A percentile compares a stretch with the other conserved stretches of the same genome.
Conservation (phyloP, 139 green algal genomes). For the Tetraselmis striata region DNA sequence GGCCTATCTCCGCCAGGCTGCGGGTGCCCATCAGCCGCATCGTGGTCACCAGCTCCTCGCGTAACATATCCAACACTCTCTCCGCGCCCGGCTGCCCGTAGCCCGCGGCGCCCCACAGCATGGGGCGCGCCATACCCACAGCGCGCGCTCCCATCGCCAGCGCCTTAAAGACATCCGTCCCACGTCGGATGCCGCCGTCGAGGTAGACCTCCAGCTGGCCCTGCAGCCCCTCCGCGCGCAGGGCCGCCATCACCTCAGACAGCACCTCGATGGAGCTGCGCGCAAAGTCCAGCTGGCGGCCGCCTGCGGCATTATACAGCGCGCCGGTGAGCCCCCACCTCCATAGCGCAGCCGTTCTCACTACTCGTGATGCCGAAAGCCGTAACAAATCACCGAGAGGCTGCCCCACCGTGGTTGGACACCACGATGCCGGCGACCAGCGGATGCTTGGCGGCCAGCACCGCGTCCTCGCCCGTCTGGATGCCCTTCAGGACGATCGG, state of each 20-base stretch:
- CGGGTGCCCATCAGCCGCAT: conserved; percentile 1
- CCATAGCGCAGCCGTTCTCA: no score
- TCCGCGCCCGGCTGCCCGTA: not conserved
- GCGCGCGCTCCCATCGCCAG: not conserved
- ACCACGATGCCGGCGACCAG: not conserved
- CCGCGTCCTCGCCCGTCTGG: conserved; percentile 1
- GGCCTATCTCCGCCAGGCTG: not conserved
- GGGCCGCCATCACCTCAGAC: not conserved
- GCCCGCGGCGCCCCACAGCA: not conserved
- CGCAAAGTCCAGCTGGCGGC: conserved; percentile 1
- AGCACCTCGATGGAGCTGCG: not conserved
- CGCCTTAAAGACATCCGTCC: conserved; percentile 2
- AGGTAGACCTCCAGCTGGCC: not conserved
- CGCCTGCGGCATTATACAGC: no score
- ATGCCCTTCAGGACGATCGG: conserved; percentile 6
- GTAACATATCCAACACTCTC: not conserved
- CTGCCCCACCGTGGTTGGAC: not conserved
- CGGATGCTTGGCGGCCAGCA: not conserved
- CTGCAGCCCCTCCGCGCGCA: not conserved
- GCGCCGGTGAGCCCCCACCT: no score
- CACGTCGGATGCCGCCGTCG: conserved; percentile 4
- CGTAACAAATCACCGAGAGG: no score
- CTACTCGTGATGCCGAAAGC: no score
- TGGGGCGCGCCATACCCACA: not conserved
- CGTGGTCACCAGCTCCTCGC: not conserved